phyloP scores from a whole-genome alignment of 768 basidiomycete genomes.

The Mycena metata region DNA sequence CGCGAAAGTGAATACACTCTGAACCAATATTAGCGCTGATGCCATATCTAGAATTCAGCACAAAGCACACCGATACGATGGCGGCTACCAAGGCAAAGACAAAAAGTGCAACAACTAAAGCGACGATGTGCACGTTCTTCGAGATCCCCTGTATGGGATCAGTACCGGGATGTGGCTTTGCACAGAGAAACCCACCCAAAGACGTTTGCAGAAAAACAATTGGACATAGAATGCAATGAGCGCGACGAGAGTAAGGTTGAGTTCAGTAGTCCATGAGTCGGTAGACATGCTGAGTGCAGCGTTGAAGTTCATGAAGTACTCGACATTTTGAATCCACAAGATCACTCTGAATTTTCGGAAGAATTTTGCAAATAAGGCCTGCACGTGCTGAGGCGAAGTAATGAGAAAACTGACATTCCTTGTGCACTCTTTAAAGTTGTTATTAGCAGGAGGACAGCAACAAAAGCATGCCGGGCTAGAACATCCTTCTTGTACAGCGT shows the following conservation, averaged over 20 bases:
- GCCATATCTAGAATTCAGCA: background rate
- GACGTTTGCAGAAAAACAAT: slow-evolving; percentile 5
- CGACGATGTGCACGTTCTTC: slow-evolving; percentile 10
- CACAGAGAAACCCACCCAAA: slow-evolving; percentile 14
- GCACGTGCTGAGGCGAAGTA: too few relatives aligned
- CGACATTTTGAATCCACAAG: too few relatives aligned
- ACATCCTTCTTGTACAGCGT: slow-evolving; percentile 1
- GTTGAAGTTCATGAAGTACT: background rate
- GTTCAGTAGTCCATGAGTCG: background rate
- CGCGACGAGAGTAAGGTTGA: background rate
- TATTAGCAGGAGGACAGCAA: background rate
- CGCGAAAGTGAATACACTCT: background rate
- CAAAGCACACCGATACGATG: slow-evolving; percentile 7
- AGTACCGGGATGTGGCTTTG: background rate
- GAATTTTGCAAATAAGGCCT: too few relatives aligned
- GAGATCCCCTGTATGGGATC: slow-evolving; percentile 11
- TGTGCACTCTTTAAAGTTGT: background rate
- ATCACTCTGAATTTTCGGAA: too few relatives aligned
- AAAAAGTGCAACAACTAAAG: background rate
- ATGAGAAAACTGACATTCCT: too few relatives aligned
- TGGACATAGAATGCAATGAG: slow-evolving; percentile 20
- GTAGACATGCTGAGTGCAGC: slow-evolving; percentile 7
- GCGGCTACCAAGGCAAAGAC: slow-evolving; percentile 12
- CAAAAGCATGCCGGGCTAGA: background rate
- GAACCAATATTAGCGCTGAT: background rate